These are phyloP conservation scores for Ophiocordyceps polyrhachis-furcata DNA, from an alignment of 2,329 filamentous ascomycete genomes.

Conservation along the genomic window DNA sequence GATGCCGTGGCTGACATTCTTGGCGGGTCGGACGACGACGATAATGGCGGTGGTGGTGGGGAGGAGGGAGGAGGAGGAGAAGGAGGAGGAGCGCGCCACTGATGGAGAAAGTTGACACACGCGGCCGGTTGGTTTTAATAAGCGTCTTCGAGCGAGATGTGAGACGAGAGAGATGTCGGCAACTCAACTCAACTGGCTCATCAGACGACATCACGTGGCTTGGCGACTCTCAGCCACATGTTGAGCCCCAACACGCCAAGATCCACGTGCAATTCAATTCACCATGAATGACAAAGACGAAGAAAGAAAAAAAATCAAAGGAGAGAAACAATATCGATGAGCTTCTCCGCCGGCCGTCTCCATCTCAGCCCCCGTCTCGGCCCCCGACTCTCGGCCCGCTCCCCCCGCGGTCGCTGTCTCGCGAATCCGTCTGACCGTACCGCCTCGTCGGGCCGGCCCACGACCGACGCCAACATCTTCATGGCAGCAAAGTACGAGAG, in stretches of 20 bases:
- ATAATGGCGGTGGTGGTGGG: not conserved
- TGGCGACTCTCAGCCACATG: not conserved
- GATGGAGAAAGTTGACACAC: too few relatives aligned
- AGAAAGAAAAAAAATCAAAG: not conserved
- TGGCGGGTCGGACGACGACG: conserved; percentile 23
- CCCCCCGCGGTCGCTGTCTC: too few relatives aligned
- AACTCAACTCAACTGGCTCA: not conserved
- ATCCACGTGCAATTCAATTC: too few relatives aligned
- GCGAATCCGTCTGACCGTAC: too few relatives aligned
- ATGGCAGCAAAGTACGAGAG: conserved; percentile 33
- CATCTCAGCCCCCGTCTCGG: not conserved
- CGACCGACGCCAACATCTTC: conserved; percentile 3
- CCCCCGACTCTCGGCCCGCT: not conserved
- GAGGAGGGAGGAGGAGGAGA: too few relatives aligned
- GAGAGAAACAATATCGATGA: not conserved
- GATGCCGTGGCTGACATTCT: conserved; percentile 37
- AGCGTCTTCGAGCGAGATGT: not conserved
- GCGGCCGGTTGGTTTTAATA: too few relatives aligned
- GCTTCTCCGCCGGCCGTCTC: not conserved
- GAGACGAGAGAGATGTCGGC: not conserved
- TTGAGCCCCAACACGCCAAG: not conserved
- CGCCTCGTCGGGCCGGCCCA: not conserved
- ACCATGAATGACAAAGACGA: not conserved
- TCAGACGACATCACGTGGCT: not conserved
- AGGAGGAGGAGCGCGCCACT: too few relatives aligned